Percentiles rank a stretch among this genome's conserved stretches.
These are phyloP conservation scores for Begonia loranthoides DNA, from an alignment of 306 rosid species.

Conservation along the genomic window DNA sequence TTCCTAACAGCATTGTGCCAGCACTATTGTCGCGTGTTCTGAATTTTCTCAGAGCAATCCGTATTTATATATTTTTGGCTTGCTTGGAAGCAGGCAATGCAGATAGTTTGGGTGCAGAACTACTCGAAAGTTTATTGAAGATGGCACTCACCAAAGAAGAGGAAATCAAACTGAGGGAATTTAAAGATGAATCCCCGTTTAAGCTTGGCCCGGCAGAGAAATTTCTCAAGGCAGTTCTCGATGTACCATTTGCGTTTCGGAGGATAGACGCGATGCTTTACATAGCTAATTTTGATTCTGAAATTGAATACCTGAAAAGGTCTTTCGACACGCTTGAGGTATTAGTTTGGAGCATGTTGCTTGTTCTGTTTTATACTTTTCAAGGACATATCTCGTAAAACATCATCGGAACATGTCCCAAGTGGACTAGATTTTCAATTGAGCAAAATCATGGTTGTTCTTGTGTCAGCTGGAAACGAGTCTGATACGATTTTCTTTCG, in stretches of 20 bases:
- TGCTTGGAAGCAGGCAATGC: slow-evolving; percentile 43
- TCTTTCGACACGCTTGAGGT: slow-evolving; percentile 85
- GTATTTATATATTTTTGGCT: neutral
- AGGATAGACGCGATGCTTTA: slow-evolving; percentile 94
- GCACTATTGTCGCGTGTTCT: neutral
- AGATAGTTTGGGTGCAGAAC: slow-evolving; percentile 77
- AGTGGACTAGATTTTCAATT: no score
- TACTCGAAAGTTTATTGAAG: slow-evolving; percentile 84
- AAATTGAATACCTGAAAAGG: slow-evolving; percentile 68
- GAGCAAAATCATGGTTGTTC: no score
- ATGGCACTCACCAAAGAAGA: slow-evolving; percentile 99
- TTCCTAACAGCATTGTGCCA: no score
- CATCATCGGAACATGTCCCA: neutral
- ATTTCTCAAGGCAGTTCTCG: slow-evolving; percentile 84
- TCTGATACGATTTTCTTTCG: no score
- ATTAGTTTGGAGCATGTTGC: neutral
- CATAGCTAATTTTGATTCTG: slow-evolving; percentile 80
- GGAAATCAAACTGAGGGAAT: slow-evolving; percentile 74
- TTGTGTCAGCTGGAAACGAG: no score
- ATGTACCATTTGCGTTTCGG: slow-evolving; percentile 84
- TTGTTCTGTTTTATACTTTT: neutral
- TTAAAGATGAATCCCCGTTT: slow-evolving; percentile 58
- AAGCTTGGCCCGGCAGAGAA: slow-evolving; percentile 91
- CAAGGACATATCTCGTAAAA: neutral
- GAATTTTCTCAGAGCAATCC: neutral